Conservation (phyloP, 495 filamentous ascomycete genomes). For the Aspergillus egyptiacus region DNA sequence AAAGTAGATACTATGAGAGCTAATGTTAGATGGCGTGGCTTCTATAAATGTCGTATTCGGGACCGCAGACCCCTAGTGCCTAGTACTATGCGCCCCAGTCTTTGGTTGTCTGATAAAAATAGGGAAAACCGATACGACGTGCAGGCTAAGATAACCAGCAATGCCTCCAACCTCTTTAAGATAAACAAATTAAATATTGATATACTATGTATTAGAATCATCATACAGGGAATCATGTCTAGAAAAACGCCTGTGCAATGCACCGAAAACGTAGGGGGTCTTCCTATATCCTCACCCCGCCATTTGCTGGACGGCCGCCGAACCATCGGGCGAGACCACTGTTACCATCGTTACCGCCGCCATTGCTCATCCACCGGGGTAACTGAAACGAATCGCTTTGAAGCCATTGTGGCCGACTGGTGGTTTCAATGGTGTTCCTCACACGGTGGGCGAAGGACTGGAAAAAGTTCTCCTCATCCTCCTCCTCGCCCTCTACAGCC, state of each 20-base stretch:
- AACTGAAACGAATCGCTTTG: constrained; percentile 62
- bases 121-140: no score
- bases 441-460: constrained; percentile 77
- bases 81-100: no score
- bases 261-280: background rate
- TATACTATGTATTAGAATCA: constrained; percentile 7
- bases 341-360: constrained; percentile 32
- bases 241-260: constrained; percentile 29
- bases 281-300: constrained; percentile 35
- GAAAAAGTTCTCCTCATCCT: constrained; percentile 76
- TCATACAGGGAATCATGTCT: constrained; percentile 12
- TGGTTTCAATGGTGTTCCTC: constrained; percentile 82
- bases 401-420: constrained; percentile 76
- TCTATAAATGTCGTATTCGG: no score
- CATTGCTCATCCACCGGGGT: constrained; percentile 71
- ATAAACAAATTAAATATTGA: background rate
- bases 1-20: no score
- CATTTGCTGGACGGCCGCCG: constrained; percentile 49
- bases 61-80: no score
- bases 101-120: no score
- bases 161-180: no score
- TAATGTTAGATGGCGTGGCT: no score
- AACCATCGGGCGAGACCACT: constrained; percentile 45
- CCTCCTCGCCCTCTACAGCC: constrained; percentile 43
- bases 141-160: no score